phyloP scores from a whole-genome alignment of 2,329 filamentous ascomycete species.

The Fusarium newnesense region DNA sequence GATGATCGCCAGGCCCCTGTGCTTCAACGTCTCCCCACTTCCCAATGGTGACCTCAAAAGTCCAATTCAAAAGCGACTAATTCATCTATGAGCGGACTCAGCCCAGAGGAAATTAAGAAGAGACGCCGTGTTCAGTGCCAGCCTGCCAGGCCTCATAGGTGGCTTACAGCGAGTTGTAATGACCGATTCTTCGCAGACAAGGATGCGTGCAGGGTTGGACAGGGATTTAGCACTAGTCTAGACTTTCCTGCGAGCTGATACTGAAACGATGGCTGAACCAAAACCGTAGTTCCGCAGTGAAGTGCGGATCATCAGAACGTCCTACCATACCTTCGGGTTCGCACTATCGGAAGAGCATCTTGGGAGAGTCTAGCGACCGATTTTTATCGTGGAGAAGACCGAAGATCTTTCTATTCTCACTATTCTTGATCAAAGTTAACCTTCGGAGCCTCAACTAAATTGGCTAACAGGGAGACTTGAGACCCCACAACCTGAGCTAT shows the following conservation, averaged over 20 bases:
- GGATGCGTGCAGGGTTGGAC: constrained; percentile 2
- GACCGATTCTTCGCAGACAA: constrained; percentile 13
- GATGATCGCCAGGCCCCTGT: constrained; percentile 17
- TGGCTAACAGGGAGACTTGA: not conserved
- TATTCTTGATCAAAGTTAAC: not conserved
- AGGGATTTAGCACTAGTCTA: constrained; percentile 23
- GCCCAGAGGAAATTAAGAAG: constrained; percentile 18
- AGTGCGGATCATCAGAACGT: constrained; percentile 15
- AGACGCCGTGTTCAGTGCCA: not conserved
- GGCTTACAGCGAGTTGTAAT: constrained; percentile 1
- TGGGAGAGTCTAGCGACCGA: constrained; percentile 17
- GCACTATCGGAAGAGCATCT: constrained; percentile 14
- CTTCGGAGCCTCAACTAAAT: constrained; percentile 1
- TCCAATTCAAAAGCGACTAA: constrained; percentile 2
- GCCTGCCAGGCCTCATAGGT: not conserved
- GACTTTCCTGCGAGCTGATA: constrained; percentile 34
- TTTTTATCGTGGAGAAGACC: constrained; percentile 6
- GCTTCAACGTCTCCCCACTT: constrained; percentile 20
- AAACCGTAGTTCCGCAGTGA: constrained; percentile 10
- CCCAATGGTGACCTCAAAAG: not conserved
- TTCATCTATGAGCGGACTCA: constrained; percentile 6
- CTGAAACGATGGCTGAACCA: constrained; percentile 40
- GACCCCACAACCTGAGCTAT: constrained; percentile 10
- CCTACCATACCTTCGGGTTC: constrained; percentile 37
- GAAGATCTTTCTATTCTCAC: constrained; percentile 15